A percentile compares a stretch with the other conserved stretches of the same genome.
These are phyloP conservation scores for Solanum peruvianum DNA, from an alignment of 257 asterid genomes.

Conservation along the genomic window DNA sequence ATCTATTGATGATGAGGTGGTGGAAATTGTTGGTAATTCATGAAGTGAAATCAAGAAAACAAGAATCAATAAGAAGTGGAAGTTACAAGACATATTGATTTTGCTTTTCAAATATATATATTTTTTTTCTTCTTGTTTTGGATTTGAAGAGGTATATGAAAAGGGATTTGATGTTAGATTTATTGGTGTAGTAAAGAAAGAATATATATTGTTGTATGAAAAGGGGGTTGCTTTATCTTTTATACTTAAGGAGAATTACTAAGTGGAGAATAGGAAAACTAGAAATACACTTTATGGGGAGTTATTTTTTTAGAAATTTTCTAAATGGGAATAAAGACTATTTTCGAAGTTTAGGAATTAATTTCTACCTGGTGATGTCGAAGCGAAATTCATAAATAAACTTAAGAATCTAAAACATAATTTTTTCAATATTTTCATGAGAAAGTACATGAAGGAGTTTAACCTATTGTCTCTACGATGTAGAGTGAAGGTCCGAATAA, in stretches of 20 bases:
- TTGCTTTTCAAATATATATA: background rate
- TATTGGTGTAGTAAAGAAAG: background rate
- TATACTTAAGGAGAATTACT: background rate
- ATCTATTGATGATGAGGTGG: conserved; percentile 9
- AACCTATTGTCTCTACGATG: no score
- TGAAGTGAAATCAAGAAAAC: conserved; percentile 11
- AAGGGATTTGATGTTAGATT: background rate
- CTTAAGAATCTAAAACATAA: no score
- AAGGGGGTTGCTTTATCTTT: background rate
- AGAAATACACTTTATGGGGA: background rate
- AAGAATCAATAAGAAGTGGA: conserved; percentile 10
- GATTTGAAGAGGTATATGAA: background rate
- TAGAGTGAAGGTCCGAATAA: background rate
- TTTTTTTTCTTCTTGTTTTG: background rate
- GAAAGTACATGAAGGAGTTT: no score
- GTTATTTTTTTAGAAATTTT: background rate
- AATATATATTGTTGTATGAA: background rate
- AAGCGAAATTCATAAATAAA: no score
- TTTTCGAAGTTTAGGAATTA: no score
- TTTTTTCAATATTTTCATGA: no score
- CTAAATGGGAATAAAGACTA: background rate
- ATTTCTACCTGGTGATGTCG: no score
- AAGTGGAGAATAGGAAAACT: background rate
- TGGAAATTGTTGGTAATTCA: background rate
- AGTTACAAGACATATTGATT: background rate